Evolutionary conservation across 257 asterid species (phyloP), one percentile per base, ranked within the genome.

Genomic region (Nicotiana attenuata): DNA sequence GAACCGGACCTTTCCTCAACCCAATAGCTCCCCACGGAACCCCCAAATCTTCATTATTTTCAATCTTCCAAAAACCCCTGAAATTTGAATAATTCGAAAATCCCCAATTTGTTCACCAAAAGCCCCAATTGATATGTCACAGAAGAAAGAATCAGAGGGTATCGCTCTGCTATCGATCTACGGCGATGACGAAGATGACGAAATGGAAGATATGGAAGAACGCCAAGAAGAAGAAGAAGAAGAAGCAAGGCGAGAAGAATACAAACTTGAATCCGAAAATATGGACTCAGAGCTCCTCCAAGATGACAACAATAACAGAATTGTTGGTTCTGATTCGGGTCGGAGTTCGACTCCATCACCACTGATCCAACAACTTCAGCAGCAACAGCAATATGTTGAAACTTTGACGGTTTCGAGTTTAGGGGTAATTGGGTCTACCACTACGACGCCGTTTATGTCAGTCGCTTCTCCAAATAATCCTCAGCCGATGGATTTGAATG

Each of bases 141-240:
- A 83, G 85, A 93, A 93, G 91, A 92, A 87, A 66, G 92, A 93
- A 52, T 90, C 99, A 0, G 97, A 93, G 86, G 99, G 99, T 71
- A 95, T 95, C 53, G 97, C 98, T 22, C 82, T 95, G 80, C 92
- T 93, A 33, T 95, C 99, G 31, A 91, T 95, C 88, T 95, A 95
- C 69, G 98, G 92, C 9, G 97, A 93, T 78, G 97, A 91, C 80
- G 92, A 88, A 76, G 91, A 89, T 20, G 98, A 92, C 52, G 99
- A 92, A 28, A 93, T 92, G 93, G 96, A 90, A 63, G 97, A 87
- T 67, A n/a, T 86, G 60, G 78, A 73, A 47, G 22, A 45, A 73
- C 41, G 8, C 11, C 90, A 85, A 3, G 90, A 81, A 52, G 85
- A 82, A 35, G 89, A 82, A 35, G 89, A 71, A 38, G 81, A 78